Evolutionary conservation across 1,139 yeast species (phyloP).

Genomic region (Chernovozyma sophiae-reginae): DNA sequence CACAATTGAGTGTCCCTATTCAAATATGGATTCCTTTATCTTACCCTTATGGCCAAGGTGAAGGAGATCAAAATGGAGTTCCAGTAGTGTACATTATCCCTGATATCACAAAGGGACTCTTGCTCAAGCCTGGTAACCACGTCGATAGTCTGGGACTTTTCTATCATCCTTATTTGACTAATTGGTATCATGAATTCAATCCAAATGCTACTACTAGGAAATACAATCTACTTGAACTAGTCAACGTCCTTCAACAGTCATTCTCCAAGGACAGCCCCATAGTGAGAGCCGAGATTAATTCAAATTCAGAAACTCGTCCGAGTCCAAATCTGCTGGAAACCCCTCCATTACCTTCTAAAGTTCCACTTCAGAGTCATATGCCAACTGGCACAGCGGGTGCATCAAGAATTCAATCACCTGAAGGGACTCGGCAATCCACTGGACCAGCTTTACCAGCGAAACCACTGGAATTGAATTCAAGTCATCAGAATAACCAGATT

Average conservation of each 20-base stretch:
- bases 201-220: slow-evolving; percentile 3
- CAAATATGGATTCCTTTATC: slow-evolving; percentile 74
- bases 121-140: slow-evolving; percentile 56
- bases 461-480: slow-evolving; percentile 14
- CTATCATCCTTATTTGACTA: slow-evolving; percentile 63
- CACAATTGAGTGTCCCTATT: slow-evolving; percentile 47
- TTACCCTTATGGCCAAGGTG: slow-evolving; percentile 47
- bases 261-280: slow-evolving; percentile 39
- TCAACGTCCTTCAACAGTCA: slow-evolving; percentile 32
- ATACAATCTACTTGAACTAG: slow-evolving; percentile 36
- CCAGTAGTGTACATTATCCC: slow-evolving; percentile 65
- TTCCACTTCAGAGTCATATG: slow-evolving; percentile 9
- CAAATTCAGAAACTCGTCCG: background rate
- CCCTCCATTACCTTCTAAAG: slow-evolving; percentile 22
- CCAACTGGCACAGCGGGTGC: too few relatives aligned
- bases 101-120: slow-evolving; percentile 32
- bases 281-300: slow-evolving; percentile 1
- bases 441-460: slow-evolving; percentile 49
- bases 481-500: slow-evolving; percentile 6
- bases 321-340: background rate
- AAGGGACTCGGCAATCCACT: slow-evolving; percentile 10
- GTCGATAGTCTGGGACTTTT: slow-evolving; percentile 73
- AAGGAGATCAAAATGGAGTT: slow-evolving; percentile 22
- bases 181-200: slow-evolving; percentile 45
- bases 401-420: too few relatives aligned